These are phyloP conservation scores for Vitis riparia DNA, from an alignment of 164 flowering plant genomes.

Conservation along the genomic window DNA sequence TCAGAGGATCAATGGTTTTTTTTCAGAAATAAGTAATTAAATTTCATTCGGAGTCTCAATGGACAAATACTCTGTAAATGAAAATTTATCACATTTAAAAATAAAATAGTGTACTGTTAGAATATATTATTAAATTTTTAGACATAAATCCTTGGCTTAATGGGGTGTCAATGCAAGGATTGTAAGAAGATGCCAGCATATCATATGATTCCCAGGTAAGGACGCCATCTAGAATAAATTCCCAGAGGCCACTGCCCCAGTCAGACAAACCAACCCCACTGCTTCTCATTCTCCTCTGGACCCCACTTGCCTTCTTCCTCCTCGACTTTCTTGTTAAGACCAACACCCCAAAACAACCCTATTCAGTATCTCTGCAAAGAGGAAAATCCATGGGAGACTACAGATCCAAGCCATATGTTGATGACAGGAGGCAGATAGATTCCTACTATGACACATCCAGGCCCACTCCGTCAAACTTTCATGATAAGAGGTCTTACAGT, in stretches of 20 bases:
- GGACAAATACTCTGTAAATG: too few species aligned
- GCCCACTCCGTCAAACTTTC: constrained; percentile 12
- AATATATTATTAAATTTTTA: too few species aligned
- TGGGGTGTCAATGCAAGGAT: not conserved
- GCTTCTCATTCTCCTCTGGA: constrained; percentile 1
- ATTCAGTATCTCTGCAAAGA: constrained; percentile 2
- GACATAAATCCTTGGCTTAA: too few species aligned
- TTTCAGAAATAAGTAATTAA: too few species aligned
- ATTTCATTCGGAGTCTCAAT: too few species aligned
- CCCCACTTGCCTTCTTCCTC: constrained; percentile 16
- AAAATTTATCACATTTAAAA: too few species aligned
- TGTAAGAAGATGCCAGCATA: not conserved
- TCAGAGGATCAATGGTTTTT: too few species aligned
- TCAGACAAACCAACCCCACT: not conserved
- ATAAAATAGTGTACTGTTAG: too few species aligned
- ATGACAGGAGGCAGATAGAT: constrained; percentile 35
- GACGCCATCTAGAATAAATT: constrained; percentile 10
- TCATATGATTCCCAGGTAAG: constrained; percentile 13
- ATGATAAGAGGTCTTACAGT: constrained; percentile 37
- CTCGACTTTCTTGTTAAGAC: not conserved
- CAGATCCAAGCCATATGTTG: constrained; percentile 50
- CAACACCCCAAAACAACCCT: not conserved
- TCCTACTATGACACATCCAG: constrained; percentile 21
- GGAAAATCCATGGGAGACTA: constrained; percentile 44
- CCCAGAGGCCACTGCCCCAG: not conserved